Base-by-base conservation (phyloP, 768 basidiomycete genomes). In the Trametes coccinea region DNA sequence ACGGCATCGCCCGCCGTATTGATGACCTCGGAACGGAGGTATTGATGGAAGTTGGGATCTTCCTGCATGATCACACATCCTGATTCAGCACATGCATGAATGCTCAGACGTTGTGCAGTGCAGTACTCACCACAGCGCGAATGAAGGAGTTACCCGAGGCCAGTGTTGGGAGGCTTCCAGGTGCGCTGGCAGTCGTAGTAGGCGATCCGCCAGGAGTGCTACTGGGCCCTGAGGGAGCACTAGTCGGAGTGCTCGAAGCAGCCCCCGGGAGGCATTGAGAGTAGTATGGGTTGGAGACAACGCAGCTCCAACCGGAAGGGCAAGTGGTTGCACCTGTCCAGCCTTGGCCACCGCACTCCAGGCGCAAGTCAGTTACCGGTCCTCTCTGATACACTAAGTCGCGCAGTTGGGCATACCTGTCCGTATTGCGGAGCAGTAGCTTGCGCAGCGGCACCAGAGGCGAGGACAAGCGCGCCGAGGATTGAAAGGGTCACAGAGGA, bases 41-140 rank as follows among this genome's bases (percentile, higher is more conserved):
- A 86, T 65, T 84, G 77, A 71, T 84, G 84, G 80, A 84, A 85
- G 71, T 84, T 82, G 3, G 83, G 83, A 39, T 77, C 80, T 59
- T 78, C 80, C 82, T 84, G 60, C 7, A 22, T 22, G 14, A 30
- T 51, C 49, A 10, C 6, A 64, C 58, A 41, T 27, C 22, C 2
- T 34, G 16, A 22, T 22, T 22, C 22, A 22, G 22, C 22, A 22
- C 22, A 22, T 22, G 22, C 22, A 22, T 22, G 22, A 22, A 22
- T 22, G 22, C 22, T 22, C 22, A 22, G 22, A 22, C 22, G 22
- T 22, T 22, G 22, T 22, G 22, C 22, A 22, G 22, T 22, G 22
- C 27, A 3, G 22, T 11, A 73, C 81, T 58, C 67, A 83, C 82
- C 22, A 83, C 83, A 8, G 83, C 80, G 60, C 83, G 81, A 63